A percentile compares a stretch with the other conserved stretches of the same genome.
These are phyloP conservation scores for Forsythia viridissima DNA, from an alignment of 257 asterid genomes.

Conservation along the genomic window DNA sequence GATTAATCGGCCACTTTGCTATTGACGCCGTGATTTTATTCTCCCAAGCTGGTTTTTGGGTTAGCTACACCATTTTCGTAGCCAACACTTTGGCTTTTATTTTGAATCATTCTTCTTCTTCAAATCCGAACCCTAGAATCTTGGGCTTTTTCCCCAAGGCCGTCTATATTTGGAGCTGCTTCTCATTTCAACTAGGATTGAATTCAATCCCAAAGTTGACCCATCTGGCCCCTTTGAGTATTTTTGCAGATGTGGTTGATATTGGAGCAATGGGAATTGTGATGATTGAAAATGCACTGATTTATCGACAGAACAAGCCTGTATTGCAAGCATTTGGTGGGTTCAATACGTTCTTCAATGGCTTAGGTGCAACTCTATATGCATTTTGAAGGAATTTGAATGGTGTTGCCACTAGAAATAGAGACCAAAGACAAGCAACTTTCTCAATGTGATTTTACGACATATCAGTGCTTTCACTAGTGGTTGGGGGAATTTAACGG, in stretches of 20 bases:
- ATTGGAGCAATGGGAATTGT: no score
- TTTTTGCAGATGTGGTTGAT: slow-evolving; percentile 78
- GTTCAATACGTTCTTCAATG: no score
- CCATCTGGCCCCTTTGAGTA: slow-evolving; percentile 76
- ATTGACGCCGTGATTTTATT: slow-evolving; percentile 73
- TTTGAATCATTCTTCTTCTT: slow-evolving; percentile 36
- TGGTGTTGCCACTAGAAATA: no score
- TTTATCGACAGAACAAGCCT: no score
- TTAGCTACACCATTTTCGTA: slow-evolving; percentile 69
- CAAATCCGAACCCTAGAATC: slow-evolving; percentile 30
- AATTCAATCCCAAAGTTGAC: slow-evolving; percentile 72
- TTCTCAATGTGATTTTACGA: no score
- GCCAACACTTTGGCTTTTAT: slow-evolving; percentile 65
- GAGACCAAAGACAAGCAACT: no score
- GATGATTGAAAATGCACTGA: no score
- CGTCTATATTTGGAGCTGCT: slow-evolving; percentile 66
- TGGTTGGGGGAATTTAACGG: no score
- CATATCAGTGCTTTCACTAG: no score
- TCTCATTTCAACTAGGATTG: slow-evolving; percentile 77
- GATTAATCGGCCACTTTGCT: slow-evolving; percentile 66
- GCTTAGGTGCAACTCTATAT: no score
- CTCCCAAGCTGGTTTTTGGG: slow-evolving; percentile 87
- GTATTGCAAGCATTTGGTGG: no score
- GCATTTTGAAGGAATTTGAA: no score
- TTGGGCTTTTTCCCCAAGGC: slow-evolving; percentile 59